Evolutionary conservation across 2,329 filamentous ascomycete species (phyloP).

Genomic region (Talaromyces rugulosus): DNA sequence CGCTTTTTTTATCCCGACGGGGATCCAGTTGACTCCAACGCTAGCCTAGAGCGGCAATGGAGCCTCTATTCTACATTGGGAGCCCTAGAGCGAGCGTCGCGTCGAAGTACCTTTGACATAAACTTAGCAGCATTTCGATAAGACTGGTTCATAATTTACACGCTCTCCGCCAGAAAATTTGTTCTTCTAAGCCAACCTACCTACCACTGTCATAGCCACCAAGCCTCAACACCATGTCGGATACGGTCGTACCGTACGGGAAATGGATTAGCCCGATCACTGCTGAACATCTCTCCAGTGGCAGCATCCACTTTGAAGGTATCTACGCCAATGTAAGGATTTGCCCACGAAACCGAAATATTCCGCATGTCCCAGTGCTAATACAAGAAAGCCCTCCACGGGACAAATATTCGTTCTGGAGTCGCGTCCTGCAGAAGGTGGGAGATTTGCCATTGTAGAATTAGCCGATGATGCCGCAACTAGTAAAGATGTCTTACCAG

Average conservation of each 20-base stretch:
- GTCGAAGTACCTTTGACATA: background rate
- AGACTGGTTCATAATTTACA: background rate
- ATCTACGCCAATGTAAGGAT: constrained; percentile 1
- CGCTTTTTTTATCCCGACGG: background rate
- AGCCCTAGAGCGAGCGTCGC: constrained; percentile 1
- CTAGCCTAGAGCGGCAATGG: background rate
- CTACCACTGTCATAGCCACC: background rate
- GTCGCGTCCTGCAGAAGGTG: constrained; percentile 34
- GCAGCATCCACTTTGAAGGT: constrained; percentile 7
- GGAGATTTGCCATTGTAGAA: constrained; percentile 47
- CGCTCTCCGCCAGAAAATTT: background rate
- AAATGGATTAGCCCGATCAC: constrained; percentile 6
- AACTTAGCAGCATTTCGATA: background rate
- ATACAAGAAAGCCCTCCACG: constrained; percentile 1
- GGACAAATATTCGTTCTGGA: constrained; percentile 20
- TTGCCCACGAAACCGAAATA: background rate
- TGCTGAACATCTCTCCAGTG: constrained; percentile 4
- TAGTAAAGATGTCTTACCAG: constrained; percentile 41
- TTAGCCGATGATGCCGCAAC: constrained; percentile 16
- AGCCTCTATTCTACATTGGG: constrained; percentile 1
- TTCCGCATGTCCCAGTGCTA: background rate
- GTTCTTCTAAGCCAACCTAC: background rate
- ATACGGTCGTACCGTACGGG: background rate
- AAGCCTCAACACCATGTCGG: background rate
- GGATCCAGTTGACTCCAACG: background rate